Conservation (phyloP, 257 asterid species). For the Solanum acaule region DNA sequence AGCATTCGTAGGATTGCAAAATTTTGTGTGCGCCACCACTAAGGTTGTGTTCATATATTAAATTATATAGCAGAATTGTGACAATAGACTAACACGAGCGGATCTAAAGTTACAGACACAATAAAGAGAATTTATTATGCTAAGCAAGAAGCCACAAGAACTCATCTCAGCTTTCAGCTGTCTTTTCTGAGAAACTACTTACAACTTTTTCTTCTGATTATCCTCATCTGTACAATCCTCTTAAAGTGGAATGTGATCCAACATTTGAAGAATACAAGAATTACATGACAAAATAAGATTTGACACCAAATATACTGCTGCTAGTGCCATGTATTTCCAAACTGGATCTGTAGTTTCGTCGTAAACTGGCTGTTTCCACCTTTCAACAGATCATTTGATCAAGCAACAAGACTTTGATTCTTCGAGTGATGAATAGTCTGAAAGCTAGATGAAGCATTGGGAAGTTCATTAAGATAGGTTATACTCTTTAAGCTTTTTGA, state of each 20-base stretch:
- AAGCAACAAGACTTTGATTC: not conserved
- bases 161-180: slow-evolving; percentile 30
- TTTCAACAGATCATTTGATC: not conserved
- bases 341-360: not conserved
- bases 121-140: not conserved
- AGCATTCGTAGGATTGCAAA: not conserved
- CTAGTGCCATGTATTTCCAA: not conserved
- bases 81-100: not conserved
- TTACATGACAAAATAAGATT: slow-evolving; percentile 11
- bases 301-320: not conserved
- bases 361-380: not conserved
- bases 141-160: slow-evolving; percentile 14
- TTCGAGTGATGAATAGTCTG: not conserved
- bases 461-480: not conserved
- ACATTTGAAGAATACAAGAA: slow-evolving; percentile 1
- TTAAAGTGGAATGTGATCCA: slow-evolving; percentile 20
- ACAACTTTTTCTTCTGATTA: slow-evolving; percentile 16
- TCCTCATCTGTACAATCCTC: slow-evolving; percentile 52
- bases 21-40: not conserved
- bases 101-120: not conserved
- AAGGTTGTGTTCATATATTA: not conserved
- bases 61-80: not conserved
- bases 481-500: slow-evolving; percentile 44
- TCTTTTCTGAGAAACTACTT: slow-evolving; percentile 11
- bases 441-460: not conserved